These are phyloP conservation scores for Saccharomycopsis malanga DNA, from an alignment of 805 yeast genomes.

Conservation along the genomic window DNA sequence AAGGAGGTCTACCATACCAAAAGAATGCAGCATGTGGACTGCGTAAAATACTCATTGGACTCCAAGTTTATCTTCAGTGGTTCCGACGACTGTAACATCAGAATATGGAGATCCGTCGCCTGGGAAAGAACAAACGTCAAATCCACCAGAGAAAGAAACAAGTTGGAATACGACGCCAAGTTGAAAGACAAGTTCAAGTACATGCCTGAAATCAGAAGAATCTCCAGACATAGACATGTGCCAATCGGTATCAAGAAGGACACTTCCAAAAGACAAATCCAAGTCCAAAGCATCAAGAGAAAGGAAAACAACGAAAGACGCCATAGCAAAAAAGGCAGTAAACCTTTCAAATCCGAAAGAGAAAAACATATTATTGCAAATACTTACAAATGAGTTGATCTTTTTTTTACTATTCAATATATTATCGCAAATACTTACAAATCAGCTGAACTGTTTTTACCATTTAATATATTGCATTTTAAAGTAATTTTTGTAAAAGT, in stretches of 20 bases:
- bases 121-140: slow-evolving; percentile 78
- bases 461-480: no score
- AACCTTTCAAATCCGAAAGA: slow-evolving; percentile 62
- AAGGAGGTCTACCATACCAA: slow-evolving; percentile 94
- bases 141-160: slow-evolving; percentile 70
- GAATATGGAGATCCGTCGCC: slow-evolving; percentile 88
- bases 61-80: slow-evolving; percentile 82
- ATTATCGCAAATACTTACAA: no score
- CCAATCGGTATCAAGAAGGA: slow-evolving; percentile 88
- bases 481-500: no score
- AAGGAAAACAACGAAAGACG: slow-evolving; percentile 79
- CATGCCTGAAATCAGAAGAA: slow-evolving; percentile 94
- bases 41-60: slow-evolving; percentile 82
- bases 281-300: slow-evolving; percentile 64
- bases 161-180: slow-evolving; percentile 85
- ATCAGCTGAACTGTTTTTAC: no score
- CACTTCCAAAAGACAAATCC: slow-evolving; percentile 72
- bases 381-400: slow-evolving; percentile 10
- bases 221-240: slow-evolving; percentile 85
- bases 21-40: slow-evolving; percentile 93
- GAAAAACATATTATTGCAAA: slow-evolving; percentile 66
- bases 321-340: slow-evolving; percentile 56
- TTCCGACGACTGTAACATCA: slow-evolving; percentile 91
- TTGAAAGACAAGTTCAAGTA: slow-evolving; percentile 86
- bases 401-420: not conserved